Evolutionary conservation across 2,329 filamentous ascomycete genomes (phyloP), one percentile per base, ranked within the genome.

Genomic region (Fusarium proliferatum): DNA sequence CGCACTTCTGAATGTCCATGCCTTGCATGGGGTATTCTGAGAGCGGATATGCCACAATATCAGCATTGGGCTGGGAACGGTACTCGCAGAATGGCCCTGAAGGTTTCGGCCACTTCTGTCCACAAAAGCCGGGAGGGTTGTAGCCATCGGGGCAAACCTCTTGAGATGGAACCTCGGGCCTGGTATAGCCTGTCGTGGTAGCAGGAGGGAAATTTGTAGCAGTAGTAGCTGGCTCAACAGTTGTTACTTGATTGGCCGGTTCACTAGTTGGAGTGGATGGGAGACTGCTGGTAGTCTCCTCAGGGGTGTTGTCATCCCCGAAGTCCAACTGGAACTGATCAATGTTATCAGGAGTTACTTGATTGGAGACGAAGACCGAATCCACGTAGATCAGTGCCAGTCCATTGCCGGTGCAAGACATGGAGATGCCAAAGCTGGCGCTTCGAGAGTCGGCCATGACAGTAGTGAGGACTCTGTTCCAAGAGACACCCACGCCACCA

Each of bases 341-440:
- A 6, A 73, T 73, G 2, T 59, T 70, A 6, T 62, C 48, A 7
- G 65, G 48, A 0, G 65, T 73, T 1, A 73, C 69, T 10, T 73
- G 17, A 3, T 73, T 73, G 3, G 61, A 73, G 3, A 73, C 11
- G 9, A 73, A 73, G 7, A 73, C 36, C 3, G 65, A 63, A 33
- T 73, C 65, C 1, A 73, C n/a, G 13, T 70, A 58, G 2, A 73
- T 52, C 13, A 23, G 33, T 0, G 56, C 46, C 6, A 38, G 11
- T 4, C 69, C 70, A 15, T 23, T 49, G 2, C 57, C 61, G 0
- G n/a, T 26, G 16, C 70, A 73, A 16, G 28, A 49, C 19, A 70
- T 45, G 1, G 51, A 57, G 30, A 73, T 69, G 9, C 64, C 48
- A 10, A 73, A 66, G 17, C 28, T 63, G 7, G 70, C 61, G 9